phyloP scores from a whole-genome alignment of 1,284 basidiomycete species.

The Hymenochaete sp. region DNA sequence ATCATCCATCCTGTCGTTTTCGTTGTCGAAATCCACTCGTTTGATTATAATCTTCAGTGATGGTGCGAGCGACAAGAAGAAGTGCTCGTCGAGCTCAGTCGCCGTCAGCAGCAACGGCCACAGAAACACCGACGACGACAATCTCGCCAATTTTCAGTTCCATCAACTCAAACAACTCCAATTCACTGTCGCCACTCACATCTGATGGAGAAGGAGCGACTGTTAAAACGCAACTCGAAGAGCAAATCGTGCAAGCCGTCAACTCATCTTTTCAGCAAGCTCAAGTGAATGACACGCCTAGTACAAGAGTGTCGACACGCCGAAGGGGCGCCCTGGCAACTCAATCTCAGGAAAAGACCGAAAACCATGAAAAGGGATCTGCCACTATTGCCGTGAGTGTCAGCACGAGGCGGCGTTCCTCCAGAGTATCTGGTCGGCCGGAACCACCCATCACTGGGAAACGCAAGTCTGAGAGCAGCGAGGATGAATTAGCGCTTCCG shows the following conservation, averaged over 20 bases:
- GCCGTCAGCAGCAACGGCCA: constrained; percentile 17
- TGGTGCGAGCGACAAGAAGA: constrained; percentile 2
- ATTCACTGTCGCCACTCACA: constrained; percentile 34
- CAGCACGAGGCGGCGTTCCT: no score
- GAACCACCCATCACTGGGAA: no score
- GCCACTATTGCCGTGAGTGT: no score
- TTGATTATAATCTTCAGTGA: background rate
- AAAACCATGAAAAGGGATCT: no score
- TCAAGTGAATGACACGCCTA: background rate
- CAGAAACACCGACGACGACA: constrained; percentile 26
- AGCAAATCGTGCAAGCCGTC: background rate
- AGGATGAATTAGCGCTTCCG: constrained; percentile 19
- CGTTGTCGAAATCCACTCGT: background rate
- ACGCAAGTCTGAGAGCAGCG: constrained; percentile 18
- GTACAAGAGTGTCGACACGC: background rate
- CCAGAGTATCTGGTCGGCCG: no score
- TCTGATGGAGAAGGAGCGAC: constrained; percentile 25
- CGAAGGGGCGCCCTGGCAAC: no score
- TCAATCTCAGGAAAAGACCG: background rate
- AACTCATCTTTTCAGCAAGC: no score
- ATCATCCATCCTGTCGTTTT: background rate
- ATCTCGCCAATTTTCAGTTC: constrained; percentile 39
- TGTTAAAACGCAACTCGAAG: background rate
- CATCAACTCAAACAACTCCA: constrained; percentile 29
- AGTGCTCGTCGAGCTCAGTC: constrained; percentile 20